Percentiles rank a stretch among this genome's conserved stretches.
phyloP scores from a whole-genome alignment of 1,284 basidiomycete species.

The Leucoagaricus sp. region DNA sequence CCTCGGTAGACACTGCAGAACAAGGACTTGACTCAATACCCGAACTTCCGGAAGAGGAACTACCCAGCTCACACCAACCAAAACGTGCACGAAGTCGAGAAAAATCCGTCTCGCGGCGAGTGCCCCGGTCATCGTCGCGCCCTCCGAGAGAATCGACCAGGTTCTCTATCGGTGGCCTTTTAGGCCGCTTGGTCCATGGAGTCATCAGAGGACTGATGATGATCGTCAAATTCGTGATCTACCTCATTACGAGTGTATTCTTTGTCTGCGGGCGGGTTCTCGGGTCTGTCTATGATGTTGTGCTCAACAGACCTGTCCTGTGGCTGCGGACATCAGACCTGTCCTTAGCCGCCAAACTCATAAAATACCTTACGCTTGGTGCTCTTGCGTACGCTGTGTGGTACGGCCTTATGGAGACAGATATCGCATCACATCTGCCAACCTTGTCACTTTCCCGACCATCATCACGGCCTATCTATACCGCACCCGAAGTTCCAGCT shows the following conservation, averaged over 20 bases:
- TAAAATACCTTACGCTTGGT: constrained; percentile 43
- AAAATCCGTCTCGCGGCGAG: constrained; percentile 17
- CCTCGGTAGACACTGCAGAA: constrained; percentile 46
- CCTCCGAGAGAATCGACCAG: constrained; percentile 1
- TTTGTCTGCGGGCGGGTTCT: constrained; percentile 44
- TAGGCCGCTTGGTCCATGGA: constrained; percentile 36
- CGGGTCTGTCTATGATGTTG: constrained; percentile 44
- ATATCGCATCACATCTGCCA: constrained; percentile 24
- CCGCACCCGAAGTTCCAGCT: constrained; percentile 59
- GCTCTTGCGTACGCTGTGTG: constrained; percentile 43
- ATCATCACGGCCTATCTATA: constrained; percentile 30
- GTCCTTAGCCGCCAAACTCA: constrained; percentile 27
- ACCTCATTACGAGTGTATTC: constrained; percentile 35
- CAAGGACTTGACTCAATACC: constrained; percentile 58
- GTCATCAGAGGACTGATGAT: constrained; percentile 22
- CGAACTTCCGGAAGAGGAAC: constrained; percentile 52
- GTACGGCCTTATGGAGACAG: constrained; percentile 39
- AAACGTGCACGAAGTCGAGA: constrained; percentile 17
- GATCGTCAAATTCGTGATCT: constrained; percentile 28
- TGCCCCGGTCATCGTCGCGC: constrained; percentile 20
- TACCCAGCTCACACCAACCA: constrained; percentile 22
- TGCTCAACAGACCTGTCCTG: constrained; percentile 46
- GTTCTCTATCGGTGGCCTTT: constrained; percentile 38
- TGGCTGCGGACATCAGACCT: constrained; percentile 35
- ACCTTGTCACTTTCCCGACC: constrained; percentile 22